Evolutionary conservation across 1,139 yeast species (phyloP).

Genomic region (Fermentozyma sake): DNA sequence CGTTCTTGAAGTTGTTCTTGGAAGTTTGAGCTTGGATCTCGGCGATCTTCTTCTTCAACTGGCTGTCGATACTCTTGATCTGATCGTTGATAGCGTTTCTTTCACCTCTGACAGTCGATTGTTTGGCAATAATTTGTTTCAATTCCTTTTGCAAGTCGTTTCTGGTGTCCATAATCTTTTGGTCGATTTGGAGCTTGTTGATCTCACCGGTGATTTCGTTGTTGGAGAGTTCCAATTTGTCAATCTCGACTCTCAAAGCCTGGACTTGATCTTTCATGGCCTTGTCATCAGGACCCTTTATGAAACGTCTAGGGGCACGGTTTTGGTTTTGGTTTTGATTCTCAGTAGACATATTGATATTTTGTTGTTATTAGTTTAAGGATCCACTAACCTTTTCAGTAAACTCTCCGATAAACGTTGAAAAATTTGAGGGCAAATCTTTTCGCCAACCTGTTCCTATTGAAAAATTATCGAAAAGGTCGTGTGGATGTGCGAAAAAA

Average conservation of each 20-base stretch:
- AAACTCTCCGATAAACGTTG: no score
- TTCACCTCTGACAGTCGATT: conserved; percentile 65
- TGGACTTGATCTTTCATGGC: conserved; percentile 56
- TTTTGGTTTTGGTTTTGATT: no score
- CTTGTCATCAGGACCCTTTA: conserved; percentile 75
- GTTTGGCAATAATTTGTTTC: conserved; percentile 58
- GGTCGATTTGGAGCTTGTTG: conserved; percentile 40
- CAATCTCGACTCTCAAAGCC: conserved; percentile 62
- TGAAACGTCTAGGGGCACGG: conserved; percentile 40
- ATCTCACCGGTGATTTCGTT: conserved; percentile 41
- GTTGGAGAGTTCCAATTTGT: conserved; percentile 55
- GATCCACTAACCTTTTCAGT: no score
- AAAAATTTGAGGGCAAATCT: no score
- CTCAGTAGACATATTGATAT: no score
- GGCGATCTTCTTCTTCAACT: conserved; percentile 68
- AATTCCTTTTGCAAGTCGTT: conserved; percentile 63
- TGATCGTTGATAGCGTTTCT: conserved; percentile 68
- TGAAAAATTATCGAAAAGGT: no score
- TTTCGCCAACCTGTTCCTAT: no score
- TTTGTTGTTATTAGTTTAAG: no score
- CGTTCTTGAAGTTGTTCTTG: conserved; percentile 65
- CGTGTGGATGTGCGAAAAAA: no score
- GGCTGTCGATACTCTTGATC: conserved; percentile 65
- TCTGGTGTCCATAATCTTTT: conserved; percentile 49
- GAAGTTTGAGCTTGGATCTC: conserved; percentile 72